phyloP scores from a whole-genome alignment of 805 yeast species.

The Myxozyma lipomycoides region DNA sequence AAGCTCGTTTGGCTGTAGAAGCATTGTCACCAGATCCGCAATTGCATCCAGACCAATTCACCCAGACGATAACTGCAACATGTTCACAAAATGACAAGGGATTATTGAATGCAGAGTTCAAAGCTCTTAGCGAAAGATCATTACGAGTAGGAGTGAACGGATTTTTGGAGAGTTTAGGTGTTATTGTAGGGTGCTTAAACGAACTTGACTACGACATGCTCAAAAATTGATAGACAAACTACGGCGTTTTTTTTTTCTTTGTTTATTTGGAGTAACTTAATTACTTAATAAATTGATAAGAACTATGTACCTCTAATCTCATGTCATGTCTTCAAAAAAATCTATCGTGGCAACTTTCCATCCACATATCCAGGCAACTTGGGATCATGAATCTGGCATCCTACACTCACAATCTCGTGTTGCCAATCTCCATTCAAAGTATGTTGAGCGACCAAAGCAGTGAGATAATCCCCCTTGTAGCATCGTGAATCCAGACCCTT shows the following conservation, averaged over 20 bases:
- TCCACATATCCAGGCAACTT: constrained; percentile 27
- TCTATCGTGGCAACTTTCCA: constrained; percentile 7
- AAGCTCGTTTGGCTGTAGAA: constrained; percentile 60
- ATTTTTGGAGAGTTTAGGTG: constrained; percentile 68
- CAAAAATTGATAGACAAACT: too few relatives aligned
- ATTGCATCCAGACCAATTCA: constrained; percentile 63
- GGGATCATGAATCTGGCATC: constrained; percentile 27
- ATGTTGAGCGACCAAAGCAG: constrained; percentile 50
- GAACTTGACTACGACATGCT: constrained; percentile 48
- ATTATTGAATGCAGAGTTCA: constrained; percentile 48
- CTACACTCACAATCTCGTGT: constrained; percentile 23
- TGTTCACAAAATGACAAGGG: neutral
- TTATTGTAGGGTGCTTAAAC: constrained; percentile 76
- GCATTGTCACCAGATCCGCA: constrained; percentile 75
- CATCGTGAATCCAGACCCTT: constrained; percentile 84
- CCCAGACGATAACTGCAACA: constrained; percentile 42
- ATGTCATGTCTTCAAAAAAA: too few relatives aligned
- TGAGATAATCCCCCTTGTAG: constrained; percentile 64
- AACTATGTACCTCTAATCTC: neutral
- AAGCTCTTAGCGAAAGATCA: constrained; percentile 65
- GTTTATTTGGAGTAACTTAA: neutral
- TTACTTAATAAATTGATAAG: neutral
- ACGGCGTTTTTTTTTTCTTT: neutral
- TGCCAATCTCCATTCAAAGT: constrained; percentile 28
- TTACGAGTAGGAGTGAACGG: constrained; percentile 82